Evolutionary conservation across 2,329 filamentous ascomycete genomes (phyloP).

Genomic region (Colletotrichum orchidophilum): DNA sequence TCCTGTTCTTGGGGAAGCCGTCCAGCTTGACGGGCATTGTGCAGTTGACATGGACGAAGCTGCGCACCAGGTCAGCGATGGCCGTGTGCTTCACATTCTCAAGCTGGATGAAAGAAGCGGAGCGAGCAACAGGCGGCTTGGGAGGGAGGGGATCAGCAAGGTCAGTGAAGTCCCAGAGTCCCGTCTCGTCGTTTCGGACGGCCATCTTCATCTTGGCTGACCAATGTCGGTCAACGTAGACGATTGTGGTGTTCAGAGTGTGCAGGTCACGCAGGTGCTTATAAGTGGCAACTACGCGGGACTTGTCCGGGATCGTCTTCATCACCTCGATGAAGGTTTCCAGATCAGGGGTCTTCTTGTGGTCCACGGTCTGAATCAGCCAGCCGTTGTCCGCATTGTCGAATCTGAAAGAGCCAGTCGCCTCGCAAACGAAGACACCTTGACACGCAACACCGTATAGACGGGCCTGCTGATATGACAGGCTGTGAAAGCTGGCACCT

Average conservation of each 20-base stretch:
- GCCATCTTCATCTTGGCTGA: slow-evolving; percentile 93
- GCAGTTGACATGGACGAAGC: slow-evolving; percentile 92
- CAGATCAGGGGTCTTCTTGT: slow-evolving; percentile 89
- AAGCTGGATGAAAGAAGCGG: slow-evolving; percentile 91
- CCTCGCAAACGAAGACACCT: slow-evolving; percentile 95
- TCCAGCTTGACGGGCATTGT: slow-evolving; percentile 96
- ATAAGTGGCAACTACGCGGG: slow-evolving; percentile 92
- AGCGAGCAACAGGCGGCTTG: slow-evolving; percentile 74
- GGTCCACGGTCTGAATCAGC: slow-evolving; percentile 92
- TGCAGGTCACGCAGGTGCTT: slow-evolving; percentile 95
- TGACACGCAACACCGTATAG: slow-evolving; percentile 92
- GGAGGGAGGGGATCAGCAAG: slow-evolving; percentile 84
- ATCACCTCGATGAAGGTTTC: slow-evolving; percentile 91
- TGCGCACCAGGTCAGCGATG: slow-evolving; percentile 92
- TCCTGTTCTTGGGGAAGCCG: slow-evolving; percentile 94
- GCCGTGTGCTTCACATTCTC: slow-evolving; percentile 88
- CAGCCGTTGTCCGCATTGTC: slow-evolving; percentile 92
- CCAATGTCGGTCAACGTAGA: slow-evolving; percentile 96
- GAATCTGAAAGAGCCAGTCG: slow-evolving; percentile 92
- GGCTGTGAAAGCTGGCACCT: slow-evolving; percentile 92
- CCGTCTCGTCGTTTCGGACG: slow-evolving; percentile 87
- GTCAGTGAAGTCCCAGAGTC: slow-evolving; percentile 94
- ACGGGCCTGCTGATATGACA: slow-evolving; percentile 98
- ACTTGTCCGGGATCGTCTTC: slow-evolving; percentile 82
- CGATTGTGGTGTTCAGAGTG: slow-evolving; percentile 90